Evolutionary conservation across 331 rosid genomes (phyloP), one percentile per base, ranked within the genome.

Genomic region (Acacia concinna): DNA sequence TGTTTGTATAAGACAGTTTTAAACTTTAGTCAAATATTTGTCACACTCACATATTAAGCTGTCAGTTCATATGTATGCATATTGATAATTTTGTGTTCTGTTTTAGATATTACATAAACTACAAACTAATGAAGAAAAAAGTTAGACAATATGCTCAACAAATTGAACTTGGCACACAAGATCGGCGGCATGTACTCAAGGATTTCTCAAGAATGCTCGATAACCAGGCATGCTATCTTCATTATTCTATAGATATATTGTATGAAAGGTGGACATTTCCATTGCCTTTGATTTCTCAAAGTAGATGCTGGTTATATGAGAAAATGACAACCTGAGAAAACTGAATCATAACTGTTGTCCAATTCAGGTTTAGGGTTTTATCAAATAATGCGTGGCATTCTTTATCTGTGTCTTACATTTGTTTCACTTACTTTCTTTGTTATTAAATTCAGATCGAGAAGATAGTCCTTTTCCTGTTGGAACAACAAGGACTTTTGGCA

Each of bases 191-290:
- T 14, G 92, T 93, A 43, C 92, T 93, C 54, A 93, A 91, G 89
- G 98, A 93, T 87, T 93, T 93, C 86, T 93, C 98, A 60, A 90
- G 91, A 81, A 90, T 90, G 94, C 87, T 93, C 76, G 98, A 93
- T 84, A 87, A 83, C 77, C 98, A 93, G 97, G 98, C 91, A 27
- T 3, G 51, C 63, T 75, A 65, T 20, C 37, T 46, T 21, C 72
- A 38, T 51, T 49, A 54, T 54, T 57, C 37, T 81, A 30, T 78
- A 4, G 47, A 47, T 73, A 40, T 56, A 34, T 31, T 37, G 25
- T 57, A 9, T 37, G 40, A 73, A 54, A 34, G 34, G 52, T 13
- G 59, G 41, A 43, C 25, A 38, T 66, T 67, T 73, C 30, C 30
- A 43, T 56, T 66, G 51, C 15, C 37, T 60, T 44, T 5, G 28